phyloP scores from a whole-genome alignment of 2,329 filamentous ascomycete species.

The Onygenales sp. region DNA sequence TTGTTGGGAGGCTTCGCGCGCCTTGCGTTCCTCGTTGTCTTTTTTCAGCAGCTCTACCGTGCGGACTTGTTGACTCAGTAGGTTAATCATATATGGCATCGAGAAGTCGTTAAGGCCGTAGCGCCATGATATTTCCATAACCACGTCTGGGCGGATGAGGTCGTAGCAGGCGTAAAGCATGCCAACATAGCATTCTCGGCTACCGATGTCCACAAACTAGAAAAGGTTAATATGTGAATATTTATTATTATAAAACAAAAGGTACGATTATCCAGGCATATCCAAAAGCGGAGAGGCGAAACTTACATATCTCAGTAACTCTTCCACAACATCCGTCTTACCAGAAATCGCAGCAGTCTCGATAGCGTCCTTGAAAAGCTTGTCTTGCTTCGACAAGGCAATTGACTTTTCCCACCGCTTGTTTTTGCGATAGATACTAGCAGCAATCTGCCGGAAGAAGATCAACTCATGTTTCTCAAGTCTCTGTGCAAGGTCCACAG shows the following conservation, averaged over 20 bases:
- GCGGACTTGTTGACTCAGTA: constrained; percentile 80
- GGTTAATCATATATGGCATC: constrained; percentile 99
- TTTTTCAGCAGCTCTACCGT: constrained; percentile 78
- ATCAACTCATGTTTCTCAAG: constrained; percentile 96
- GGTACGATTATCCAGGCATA: neutral
- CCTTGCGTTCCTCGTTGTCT: constrained; percentile 91
- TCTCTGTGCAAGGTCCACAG: constrained; percentile 80
- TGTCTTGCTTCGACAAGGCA: constrained; percentile 94
- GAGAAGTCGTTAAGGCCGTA: constrained; percentile 91
- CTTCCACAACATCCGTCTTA: constrained; percentile 88
- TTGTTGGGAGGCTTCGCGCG: constrained; percentile 60
- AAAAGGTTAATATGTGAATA: constrained; percentile 23
- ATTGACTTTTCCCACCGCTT: constrained; percentile 99
- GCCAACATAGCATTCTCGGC: constrained; percentile 98
- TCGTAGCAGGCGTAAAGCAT: constrained; percentile 99
- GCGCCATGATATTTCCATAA: constrained; percentile 96
- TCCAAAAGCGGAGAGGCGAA: constrained; percentile 2
- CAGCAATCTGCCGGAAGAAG: constrained; percentile 98
- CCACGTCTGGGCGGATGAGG: constrained; percentile 81
- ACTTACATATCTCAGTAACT: constrained; percentile 93
- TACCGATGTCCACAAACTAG: constrained; percentile 97
- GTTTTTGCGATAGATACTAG: constrained; percentile 98
- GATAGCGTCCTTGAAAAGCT: constrained; percentile 98
- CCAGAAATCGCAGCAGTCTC: constrained; percentile 89
- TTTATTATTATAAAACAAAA: neutral